A percentile compares a stretch with the other conserved stretches of the same genome.
These are phyloP conservation scores for Patellifolia procumbens DNA, from an alignment of 179 eudicot genomes.

Conservation along the genomic window DNA sequence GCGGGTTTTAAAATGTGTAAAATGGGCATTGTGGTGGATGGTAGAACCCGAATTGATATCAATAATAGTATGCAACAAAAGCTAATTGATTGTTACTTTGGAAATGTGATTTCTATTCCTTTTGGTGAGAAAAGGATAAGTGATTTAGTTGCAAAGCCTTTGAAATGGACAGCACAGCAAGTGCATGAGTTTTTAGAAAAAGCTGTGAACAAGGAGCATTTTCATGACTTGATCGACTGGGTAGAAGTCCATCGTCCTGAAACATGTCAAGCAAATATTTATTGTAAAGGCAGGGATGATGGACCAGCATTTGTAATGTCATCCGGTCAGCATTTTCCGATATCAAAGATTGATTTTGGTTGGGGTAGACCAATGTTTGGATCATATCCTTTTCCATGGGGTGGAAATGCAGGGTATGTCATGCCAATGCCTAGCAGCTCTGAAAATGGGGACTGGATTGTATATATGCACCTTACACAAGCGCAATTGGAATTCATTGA, in stretches of 20 bases:
- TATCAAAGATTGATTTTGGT: slow-evolving; percentile 46
- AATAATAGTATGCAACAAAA: not conserved
- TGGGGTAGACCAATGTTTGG: slow-evolving; percentile 53
- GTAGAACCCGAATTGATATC: not conserved
- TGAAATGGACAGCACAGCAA: not conserved
- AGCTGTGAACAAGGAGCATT: not conserved
- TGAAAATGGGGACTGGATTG: slow-evolving; percentile 50
- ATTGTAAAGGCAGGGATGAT: slow-evolving; percentile 13
- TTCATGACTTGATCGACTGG: slow-evolving; percentile 31
- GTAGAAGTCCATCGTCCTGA: slow-evolving; percentile 36
- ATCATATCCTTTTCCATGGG: slow-evolving; percentile 58
- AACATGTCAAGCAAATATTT: slow-evolving; percentile 24
- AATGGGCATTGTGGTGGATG: slow-evolving; percentile 8
- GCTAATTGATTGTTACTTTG: not conserved
- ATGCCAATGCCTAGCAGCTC: slow-evolving; percentile 52
- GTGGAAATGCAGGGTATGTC: slow-evolving; percentile 44
- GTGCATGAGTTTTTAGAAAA: not conserved
- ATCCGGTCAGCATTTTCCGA: slow-evolving; percentile 45
- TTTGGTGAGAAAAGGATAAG: not conserved
- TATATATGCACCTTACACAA: slow-evolving; percentile 46
- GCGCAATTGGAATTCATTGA: slow-evolving; percentile 44
- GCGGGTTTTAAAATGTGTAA: not conserved
- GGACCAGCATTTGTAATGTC: slow-evolving; percentile 47
- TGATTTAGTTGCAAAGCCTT: not conserved
- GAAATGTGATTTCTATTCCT: not conserved